phyloP scores from a whole-genome alignment of 768 basidiomycete species.

The Tremella yokohamensis region DNA sequence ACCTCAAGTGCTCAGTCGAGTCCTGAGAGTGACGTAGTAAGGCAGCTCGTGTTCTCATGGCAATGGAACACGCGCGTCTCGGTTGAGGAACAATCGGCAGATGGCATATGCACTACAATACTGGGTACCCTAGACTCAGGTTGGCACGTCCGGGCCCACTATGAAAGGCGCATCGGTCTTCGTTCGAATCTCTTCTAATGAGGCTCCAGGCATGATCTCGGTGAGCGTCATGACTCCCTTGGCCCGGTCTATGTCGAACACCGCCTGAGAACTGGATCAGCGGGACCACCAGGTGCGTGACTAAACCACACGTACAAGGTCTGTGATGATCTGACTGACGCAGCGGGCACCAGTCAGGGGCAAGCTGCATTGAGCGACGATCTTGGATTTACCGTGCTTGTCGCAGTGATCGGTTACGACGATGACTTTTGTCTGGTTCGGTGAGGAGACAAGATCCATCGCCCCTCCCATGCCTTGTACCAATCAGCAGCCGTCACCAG shows the following conservation, averaged over 20 bases:
- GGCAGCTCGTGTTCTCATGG: no score
- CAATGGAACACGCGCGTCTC: no score
- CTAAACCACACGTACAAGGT: constrained; percentile 54
- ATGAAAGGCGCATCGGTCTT: constrained; percentile 83
- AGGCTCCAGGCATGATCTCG: constrained; percentile 80
- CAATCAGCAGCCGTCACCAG: no score
- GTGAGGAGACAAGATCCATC: constrained; percentile 95
- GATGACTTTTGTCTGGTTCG: constrained; percentile 86
- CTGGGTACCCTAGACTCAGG: no score
- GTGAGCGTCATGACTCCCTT: constrained; percentile 66
- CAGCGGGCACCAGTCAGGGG: constrained; percentile 84
- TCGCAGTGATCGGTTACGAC: constrained; percentile 85
- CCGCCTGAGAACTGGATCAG: constrained; percentile 42
- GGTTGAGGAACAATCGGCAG: no score
- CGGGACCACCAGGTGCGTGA: no score
- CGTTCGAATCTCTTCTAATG: constrained; percentile 73
- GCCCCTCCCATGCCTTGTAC: constrained; percentile 73
- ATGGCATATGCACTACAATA: no score
- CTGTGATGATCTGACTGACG: constrained; percentile 89
- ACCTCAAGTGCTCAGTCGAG: no score
- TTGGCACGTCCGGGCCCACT: constrained; percentile 17
- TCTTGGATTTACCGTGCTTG: constrained; percentile 84
- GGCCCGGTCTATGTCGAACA: constrained; percentile 77
- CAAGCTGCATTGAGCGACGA: constrained; percentile 72
- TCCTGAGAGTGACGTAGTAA: no score